These are phyloP conservation scores for Phellinidium pouzarii DNA, from an alignment of 1,284 basidiomycete genomes.

Conservation along the genomic window DNA sequence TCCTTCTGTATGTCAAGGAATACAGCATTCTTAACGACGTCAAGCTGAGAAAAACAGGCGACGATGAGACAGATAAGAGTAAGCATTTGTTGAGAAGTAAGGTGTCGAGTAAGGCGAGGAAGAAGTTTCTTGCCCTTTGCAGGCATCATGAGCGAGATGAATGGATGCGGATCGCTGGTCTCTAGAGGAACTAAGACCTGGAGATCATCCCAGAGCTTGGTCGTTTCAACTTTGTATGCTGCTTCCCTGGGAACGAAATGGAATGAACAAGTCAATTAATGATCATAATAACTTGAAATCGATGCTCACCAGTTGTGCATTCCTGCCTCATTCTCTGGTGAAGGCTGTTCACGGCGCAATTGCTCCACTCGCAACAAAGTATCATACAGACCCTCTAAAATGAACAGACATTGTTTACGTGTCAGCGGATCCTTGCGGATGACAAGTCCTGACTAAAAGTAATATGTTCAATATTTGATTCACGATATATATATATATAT, in stretches of 20 bases:
- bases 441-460: slow-evolving; percentile 47
- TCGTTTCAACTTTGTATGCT: slow-evolving; percentile 57
- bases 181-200: slow-evolving; percentile 89
- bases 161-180: slow-evolving; percentile 92
- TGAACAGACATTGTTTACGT: slow-evolving; percentile 70
- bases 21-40: slow-evolving; percentile 75
- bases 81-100: slow-evolving; percentile 75
- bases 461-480: neutral
- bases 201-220: slow-evolving; percentile 76
- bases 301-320: slow-evolving; percentile 46
- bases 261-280: slow-evolving; percentile 4
- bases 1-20: slow-evolving; percentile 66
- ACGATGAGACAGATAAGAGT: slow-evolving; percentile 89
- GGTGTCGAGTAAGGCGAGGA: slow-evolving; percentile 83
- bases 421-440: slow-evolving; percentile 68
- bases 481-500: neutral
- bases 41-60: slow-evolving; percentile 90
- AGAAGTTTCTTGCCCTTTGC: slow-evolving; percentile 93
- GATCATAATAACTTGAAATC: neutral
- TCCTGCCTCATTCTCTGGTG: slow-evolving; percentile 51
- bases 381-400: slow-evolving; percentile 86
- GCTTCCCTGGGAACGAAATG: slow-evolving; percentile 42
- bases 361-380: slow-evolving; percentile 83
- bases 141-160: slow-evolving; percentile 85
- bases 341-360: slow-evolving; percentile 72